These are phyloP conservation scores for Penicillium sp. DNA, from an alignment of 2,329 filamentous ascomycete genomes.

Conservation along the genomic window DNA sequence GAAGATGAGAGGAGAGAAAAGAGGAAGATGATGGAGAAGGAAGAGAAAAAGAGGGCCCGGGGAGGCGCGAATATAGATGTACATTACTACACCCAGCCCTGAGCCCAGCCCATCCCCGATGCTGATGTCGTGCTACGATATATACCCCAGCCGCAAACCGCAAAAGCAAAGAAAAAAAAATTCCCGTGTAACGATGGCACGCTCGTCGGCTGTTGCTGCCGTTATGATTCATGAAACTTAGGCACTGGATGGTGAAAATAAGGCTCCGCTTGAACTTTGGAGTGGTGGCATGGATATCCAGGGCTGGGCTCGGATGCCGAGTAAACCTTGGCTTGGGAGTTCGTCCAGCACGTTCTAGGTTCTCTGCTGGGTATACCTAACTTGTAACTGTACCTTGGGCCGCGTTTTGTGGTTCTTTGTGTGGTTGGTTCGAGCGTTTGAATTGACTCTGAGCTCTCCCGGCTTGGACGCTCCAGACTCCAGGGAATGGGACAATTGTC, in stretches of 20 bases:
- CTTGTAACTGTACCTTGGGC: too few relatives aligned
- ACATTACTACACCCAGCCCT: neutral
- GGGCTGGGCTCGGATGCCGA: neutral
- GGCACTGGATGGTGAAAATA: neutral
- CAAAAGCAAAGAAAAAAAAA: neutral
- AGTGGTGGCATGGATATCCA: neutral
- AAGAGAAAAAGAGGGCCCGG: slow-evolving; percentile 8
- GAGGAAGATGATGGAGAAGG: neutral
- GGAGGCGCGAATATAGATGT: slow-evolving; percentile 12
- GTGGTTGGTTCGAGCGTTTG: neutral
- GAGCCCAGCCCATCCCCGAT: too few relatives aligned
- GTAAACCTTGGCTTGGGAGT: neutral
- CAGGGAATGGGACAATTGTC: too few relatives aligned
- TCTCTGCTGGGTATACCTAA: too few relatives aligned
- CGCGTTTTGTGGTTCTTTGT: neutral
- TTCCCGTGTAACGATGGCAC: neutral
- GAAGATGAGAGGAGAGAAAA: neutral
- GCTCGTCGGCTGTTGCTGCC: neutral
- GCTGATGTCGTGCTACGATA: too few relatives aligned
- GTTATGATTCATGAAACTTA: neutral
- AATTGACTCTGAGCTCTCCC: neutral
- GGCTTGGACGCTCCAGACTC: neutral
- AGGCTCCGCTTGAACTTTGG: neutral
- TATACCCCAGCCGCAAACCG: too few relatives aligned
- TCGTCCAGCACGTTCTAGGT: too few relatives aligned